A percentile compares a stretch with the other conserved stretches of the same genome.
Conservation (phyloP, 1,284 basidiomycete genomes). For the Anthracocystis panici-leucophaei region DNA sequence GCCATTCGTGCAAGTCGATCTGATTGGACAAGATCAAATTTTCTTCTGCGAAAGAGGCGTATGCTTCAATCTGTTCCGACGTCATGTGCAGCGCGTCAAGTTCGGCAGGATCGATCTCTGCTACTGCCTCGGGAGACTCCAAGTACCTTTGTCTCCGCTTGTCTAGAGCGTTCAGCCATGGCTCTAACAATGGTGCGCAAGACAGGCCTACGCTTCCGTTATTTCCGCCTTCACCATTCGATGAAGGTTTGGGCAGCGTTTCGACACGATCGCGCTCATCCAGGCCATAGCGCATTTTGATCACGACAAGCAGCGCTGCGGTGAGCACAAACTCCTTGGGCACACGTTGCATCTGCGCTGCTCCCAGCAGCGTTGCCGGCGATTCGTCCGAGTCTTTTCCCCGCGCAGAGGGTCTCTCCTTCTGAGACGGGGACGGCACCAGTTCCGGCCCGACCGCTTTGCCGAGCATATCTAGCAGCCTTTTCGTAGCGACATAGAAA, state of each 20-base stretch:
- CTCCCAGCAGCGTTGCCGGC: constrained; percentile 16
- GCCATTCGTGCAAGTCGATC: constrained; percentile 45
- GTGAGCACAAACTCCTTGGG: constrained; percentile 82
- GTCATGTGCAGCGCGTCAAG: constrained; percentile 75
- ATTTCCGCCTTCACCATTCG: constrained; percentile 1
- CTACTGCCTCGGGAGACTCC: constrained; percentile 65
- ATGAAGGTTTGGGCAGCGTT: not conserved
- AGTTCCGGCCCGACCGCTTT: constrained; percentile 70
- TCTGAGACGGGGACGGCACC: constrained; percentile 72
- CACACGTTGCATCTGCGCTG: constrained; percentile 72
- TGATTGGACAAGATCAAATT: constrained; percentile 71
- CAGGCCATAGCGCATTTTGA: constrained; percentile 65
- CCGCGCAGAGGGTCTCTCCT: not conserved
- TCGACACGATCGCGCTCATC: constrained; percentile 55
- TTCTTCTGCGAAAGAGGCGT: constrained; percentile 77
- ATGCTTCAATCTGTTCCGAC: constrained; percentile 76
- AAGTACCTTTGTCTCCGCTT: constrained; percentile 13
- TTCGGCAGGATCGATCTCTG: constrained; percentile 74
- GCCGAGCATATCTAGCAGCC: constrained; percentile 40
- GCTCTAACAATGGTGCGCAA: constrained; percentile 34
- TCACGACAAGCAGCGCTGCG: constrained; percentile 70
- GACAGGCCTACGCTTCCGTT: constrained; percentile 10
- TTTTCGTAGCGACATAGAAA: constrained; percentile 53
- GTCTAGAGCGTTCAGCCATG: constrained; percentile 36
- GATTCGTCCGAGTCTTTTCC: not conserved